Base-by-base conservation (phyloP, 129 eudicot species). In the Oenanthe sinensis region DNA sequence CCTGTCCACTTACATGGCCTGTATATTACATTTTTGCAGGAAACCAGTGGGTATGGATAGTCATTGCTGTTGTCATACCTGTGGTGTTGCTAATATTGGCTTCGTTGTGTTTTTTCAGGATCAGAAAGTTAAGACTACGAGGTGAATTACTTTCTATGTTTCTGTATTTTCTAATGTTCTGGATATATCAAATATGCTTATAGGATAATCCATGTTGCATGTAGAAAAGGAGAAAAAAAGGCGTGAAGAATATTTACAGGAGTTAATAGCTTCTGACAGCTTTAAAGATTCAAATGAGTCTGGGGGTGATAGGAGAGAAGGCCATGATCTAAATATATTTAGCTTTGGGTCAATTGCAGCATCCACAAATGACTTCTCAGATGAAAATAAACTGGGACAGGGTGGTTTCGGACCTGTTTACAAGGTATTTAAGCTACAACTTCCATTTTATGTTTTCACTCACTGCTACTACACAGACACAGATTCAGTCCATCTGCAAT, bases 351-450 rank as follows among this genome's bases (percentile, higher is more conserved):
- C 40, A 60, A 80, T 84, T 9, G 54, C 78, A 78, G 79, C 86
- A 10, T 79, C 89, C 72, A 82, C 88, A 28, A 39, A 76, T 75
- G 82, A 78, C 73, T 86, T 86, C 74, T 84, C 92, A 7, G 12
- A 33, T 44, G 83, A 81, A 37, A 85, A 82, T 75, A 88, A 85
- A 72, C 87, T 88, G 7, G 89, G 89, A 30, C 81, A 82, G 24
- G 91, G 91, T 68, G 91, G 91, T 62, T 88, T 88, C 79, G 89
- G 89, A 77, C 89, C 91, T 14, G 86, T 88, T 83, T 83, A 85
- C 77, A 84, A 84, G 87, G 91, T 88, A 36, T 62, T 37, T 36
- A 79, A 13, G 44, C 46, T 39, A 13, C 60, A 43, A 65, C 69
- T 15, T 17, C 1, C 62, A 39, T 39, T 39, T 39, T 39, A 39